phyloP scores from a whole-genome alignment of 116 monocot genomes.

The Iris pallida region DNA sequence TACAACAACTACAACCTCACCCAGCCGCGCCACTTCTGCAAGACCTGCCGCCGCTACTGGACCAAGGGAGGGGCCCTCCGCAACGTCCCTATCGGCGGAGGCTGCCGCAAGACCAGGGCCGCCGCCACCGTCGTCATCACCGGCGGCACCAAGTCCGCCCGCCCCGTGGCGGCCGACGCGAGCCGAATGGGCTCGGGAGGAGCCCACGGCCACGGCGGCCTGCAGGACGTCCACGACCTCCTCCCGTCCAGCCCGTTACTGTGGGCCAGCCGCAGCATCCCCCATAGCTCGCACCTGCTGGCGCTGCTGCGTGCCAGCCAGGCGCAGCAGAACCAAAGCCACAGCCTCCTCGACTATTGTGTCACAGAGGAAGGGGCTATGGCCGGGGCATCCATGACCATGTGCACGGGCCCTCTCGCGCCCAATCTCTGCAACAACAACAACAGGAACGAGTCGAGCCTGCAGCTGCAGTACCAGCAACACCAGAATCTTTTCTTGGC shows the following conservation, averaged over 20 bases:
- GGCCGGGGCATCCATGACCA: background rate
- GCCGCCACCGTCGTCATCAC: background rate
- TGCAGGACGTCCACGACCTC: background rate
- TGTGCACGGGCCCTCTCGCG: background rate
- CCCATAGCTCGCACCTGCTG: constrained; percentile 6
- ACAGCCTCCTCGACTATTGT: background rate
- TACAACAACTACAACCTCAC: constrained; percentile 97
- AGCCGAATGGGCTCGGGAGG: background rate
- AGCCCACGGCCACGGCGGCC: too few species aligned
- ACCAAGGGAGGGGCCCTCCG: constrained; percentile 79
- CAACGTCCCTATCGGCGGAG: constrained; percentile 83
- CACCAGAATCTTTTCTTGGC: background rate
- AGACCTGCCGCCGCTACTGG: constrained; percentile 90
- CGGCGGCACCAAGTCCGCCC: background rate
- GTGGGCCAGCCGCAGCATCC: background rate
- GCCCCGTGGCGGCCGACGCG: background rate
- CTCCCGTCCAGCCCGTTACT: background rate
- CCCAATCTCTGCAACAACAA: background rate
- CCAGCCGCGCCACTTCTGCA: constrained; percentile 83
- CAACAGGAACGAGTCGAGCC: background rate
- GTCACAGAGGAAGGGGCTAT: background rate
- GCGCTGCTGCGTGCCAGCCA: constrained; percentile 1
- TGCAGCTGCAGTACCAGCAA: constrained; percentile 3
- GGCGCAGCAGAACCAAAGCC: background rate
- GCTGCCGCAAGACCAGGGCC: constrained; percentile 64